Conservation (phyloP, 1,284 basidiomycete species). For the Psilocybe mexicana region DNA sequence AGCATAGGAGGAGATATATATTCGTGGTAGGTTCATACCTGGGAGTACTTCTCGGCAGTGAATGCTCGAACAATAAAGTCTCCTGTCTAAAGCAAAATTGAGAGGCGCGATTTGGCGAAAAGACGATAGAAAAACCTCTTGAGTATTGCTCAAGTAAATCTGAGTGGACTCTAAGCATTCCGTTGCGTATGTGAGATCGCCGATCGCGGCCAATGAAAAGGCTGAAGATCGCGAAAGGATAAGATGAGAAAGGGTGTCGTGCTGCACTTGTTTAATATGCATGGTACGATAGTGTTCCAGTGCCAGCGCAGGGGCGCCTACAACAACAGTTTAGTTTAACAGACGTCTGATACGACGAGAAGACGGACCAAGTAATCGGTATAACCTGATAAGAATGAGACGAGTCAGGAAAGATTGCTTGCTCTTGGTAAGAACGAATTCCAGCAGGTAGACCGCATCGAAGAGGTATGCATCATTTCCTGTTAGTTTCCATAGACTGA, state of each 20-base stretch:
- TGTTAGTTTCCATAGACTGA: slow-evolving; percentile 63
- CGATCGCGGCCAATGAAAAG: slow-evolving; percentile 71
- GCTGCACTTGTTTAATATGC: slow-evolving; percentile 80
- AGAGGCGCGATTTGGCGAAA: not conserved
- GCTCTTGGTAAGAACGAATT: slow-evolving; percentile 73
- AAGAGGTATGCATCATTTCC: slow-evolving; percentile 59
- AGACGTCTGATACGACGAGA: slow-evolving; percentile 4
- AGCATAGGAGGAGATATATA: not conserved
- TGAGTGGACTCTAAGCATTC: slow-evolving; percentile 78
- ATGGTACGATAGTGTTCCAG: slow-evolving; percentile 76
- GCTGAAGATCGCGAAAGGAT: slow-evolving; percentile 76
- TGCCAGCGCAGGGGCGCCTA: slow-evolving; percentile 69
- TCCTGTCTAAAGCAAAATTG: slow-evolving; percentile 61
- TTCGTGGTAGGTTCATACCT: slow-evolving; percentile 41
- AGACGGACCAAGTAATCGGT: slow-evolving; percentile 70
- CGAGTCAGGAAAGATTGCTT: slow-evolving; percentile 77
- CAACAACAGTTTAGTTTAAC: slow-evolving; percentile 5
- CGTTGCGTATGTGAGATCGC: slow-evolving; percentile 68
- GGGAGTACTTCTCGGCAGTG: slow-evolving; percentile 75
- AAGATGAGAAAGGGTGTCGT: slow-evolving; percentile 83
- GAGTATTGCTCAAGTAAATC: slow-evolving; percentile 75
- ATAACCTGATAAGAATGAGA: slow-evolving; percentile 74
- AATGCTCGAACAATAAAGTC: slow-evolving; percentile 81
- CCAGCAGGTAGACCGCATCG: slow-evolving; percentile 64
- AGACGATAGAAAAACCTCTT: slow-evolving; percentile 53